Percentiles rank a stretch among this genome's conserved stretches.
Evolutionary conservation across 2,329 filamentous ascomycete genomes (phyloP).

Genomic region (Neonectria punicea): DNA sequence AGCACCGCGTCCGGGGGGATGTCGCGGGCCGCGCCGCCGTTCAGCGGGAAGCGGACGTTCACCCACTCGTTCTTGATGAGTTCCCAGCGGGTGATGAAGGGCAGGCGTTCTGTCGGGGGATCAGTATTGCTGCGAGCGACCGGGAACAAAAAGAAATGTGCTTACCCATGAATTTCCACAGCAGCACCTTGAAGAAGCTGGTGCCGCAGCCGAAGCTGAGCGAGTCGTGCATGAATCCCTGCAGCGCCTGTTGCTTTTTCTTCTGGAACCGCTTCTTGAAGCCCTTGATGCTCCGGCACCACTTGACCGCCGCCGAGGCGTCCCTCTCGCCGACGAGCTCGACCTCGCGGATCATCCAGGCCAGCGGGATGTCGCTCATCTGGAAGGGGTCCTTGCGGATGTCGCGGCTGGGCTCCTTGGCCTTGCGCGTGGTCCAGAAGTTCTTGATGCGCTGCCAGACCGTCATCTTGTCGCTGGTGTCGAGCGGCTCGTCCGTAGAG

Average conservation of each 20-base stretch:
- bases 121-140: neutral
- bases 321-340: conserved; percentile 50
- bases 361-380: conserved; percentile 61
- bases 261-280: conserved; percentile 48
- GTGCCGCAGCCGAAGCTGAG: conserved; percentile 51
- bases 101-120: conserved; percentile 49
- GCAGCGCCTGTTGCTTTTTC: conserved; percentile 46
- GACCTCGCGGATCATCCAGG: conserved; percentile 64
- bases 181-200: conserved; percentile 51
- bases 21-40: conserved; percentile 50
- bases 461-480: conserved; percentile 41
- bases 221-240: conserved; percentile 52
- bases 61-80: conserved; percentile 45
- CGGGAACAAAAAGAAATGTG: neutral
- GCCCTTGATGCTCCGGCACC: conserved; percentile 44
- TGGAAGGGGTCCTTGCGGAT: conserved; percentile 50
- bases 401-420: conserved; percentile 45
- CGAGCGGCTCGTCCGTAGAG: conserved; percentile 37
- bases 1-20: conserved; percentile 53
- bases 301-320: conserved; percentile 46
- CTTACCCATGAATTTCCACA: conserved; percentile 58
- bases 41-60: conserved; percentile 52
- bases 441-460: conserved; percentile 50
- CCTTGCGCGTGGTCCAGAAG: conserved; percentile 49
- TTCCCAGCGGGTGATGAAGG: conserved; percentile 55